These are phyloP conservation scores for Candida hungchunana DNA, from an alignment of 805 yeast genomes.

Conservation along the genomic window DNA sequence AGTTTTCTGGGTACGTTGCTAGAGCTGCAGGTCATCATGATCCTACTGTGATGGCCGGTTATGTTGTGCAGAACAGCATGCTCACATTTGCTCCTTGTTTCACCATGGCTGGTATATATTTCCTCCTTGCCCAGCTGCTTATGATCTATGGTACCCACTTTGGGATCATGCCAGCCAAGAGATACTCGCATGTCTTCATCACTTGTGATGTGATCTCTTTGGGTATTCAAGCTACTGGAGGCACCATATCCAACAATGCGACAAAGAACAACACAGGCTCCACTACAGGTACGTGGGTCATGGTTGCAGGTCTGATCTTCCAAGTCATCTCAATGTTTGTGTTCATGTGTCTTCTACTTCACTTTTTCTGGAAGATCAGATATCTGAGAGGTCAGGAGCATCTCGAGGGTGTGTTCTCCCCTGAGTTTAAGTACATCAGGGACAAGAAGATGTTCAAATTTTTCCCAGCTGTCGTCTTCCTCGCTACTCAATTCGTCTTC, in stretches of 20 bases:
- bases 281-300: constrained; percentile 55
- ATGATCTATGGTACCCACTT: constrained; percentile 55
- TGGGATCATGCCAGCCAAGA: constrained; percentile 51
- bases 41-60: constrained; percentile 29
- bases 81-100: constrained; percentile 80
- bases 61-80: constrained; percentile 59
- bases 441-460: constrained; percentile 32
- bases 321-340: constrained; percentile 69
- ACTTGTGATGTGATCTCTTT: constrained; percentile 61
- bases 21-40: no score
- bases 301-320: constrained; percentile 74
- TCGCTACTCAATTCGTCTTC: constrained; percentile 48
- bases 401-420: constrained; percentile 32
- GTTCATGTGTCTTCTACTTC: constrained; percentile 48
- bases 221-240: constrained; percentile 70
- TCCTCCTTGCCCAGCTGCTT: constrained; percentile 59
- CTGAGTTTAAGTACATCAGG: constrained; percentile 32
- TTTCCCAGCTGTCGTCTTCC: constrained; percentile 41
- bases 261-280: constrained; percentile 21
- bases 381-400: constrained; percentile 22
- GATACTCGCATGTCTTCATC: constrained; percentile 61
- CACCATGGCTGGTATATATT: constrained; percentile 80
- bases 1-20: no score
- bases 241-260: constrained; percentile 51
- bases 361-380: constrained; percentile 41